phyloP scores from a whole-genome alignment of 768 basidiomycete species.

The Lentinula sp. region DNA sequence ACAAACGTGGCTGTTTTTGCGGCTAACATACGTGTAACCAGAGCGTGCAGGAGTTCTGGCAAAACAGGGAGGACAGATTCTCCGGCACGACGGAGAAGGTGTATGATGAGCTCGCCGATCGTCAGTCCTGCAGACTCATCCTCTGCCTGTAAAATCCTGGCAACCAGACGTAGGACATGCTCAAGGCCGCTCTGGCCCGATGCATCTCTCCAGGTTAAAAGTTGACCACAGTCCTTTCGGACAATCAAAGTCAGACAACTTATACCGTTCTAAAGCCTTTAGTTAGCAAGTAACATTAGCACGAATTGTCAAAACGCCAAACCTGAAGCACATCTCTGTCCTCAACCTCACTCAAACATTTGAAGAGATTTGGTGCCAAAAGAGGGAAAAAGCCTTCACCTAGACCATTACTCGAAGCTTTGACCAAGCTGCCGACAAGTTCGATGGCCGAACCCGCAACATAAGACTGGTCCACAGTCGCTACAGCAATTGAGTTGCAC shows the following conservation, averaged over 20 bases:
- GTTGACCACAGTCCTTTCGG: constrained; percentile 80
- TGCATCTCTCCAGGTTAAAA: constrained; percentile 68
- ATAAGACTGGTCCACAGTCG: constrained; percentile 63
- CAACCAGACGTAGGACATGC: constrained; percentile 68
- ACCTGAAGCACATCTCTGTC: constrained; percentile 87
- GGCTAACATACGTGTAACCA: constrained; percentile 72
- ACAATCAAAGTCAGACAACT: constrained; percentile 76
- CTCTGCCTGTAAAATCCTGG: constrained; percentile 66
- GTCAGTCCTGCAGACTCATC: constrained; percentile 92
- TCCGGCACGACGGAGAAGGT: constrained; percentile 80
- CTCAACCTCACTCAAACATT: constrained; percentile 59
- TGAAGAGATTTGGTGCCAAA: constrained; percentile 72
- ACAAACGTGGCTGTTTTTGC: constrained; percentile 90
- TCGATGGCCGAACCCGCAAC: constrained; percentile 79
- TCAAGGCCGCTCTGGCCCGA: constrained; percentile 72
- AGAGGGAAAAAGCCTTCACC: constrained; percentile 75
- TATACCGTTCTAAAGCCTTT: constrained; percentile 66
- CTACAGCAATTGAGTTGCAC: constrained; percentile 52
- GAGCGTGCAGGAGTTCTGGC: constrained; percentile 79
- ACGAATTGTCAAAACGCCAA: constrained; percentile 5
- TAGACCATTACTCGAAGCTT: constrained; percentile 53
- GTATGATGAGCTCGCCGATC: constrained; percentile 93
- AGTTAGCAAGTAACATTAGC: neutral
- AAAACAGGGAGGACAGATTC: constrained; percentile 77
- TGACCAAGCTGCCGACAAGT: constrained; percentile 64